Evolutionary conservation across 371 early-diverging fungal genomes (phyloP), one percentile per base, ranked within the genome.

Genomic region (Mortierella sp.): DNA sequence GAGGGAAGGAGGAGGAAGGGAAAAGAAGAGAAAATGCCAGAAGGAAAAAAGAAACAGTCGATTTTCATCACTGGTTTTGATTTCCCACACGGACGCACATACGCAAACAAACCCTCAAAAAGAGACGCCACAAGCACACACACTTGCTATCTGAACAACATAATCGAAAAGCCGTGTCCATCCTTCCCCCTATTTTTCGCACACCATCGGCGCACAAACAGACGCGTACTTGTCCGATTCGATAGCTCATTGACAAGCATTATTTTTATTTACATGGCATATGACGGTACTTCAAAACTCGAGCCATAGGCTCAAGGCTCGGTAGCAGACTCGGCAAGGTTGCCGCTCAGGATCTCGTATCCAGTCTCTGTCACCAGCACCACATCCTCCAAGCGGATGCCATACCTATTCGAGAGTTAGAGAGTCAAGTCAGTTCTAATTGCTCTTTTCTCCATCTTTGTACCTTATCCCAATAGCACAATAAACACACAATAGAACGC

Each of bases 311-410:
- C 16, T 81, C 79, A 88, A 43, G 89, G 86, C 29, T 87, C 84
- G 82, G 87, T 87, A 1, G 89, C 85, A 63, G 87, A 86, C 50
- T 85, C 68, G 41, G 91, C 90, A 3, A 91, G 74, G 10, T 88
- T 87, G 19, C 79, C 78, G 14, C 90, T 90, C 64, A 92, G 68
- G 40, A 89, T 75, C 68, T 91, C 92, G 37, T 88, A 77, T 37
- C 86, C 86, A 34, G 43, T 55, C 70, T 89, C 77, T 22, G 87
- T 86, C 31, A 92, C 90, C n/a, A 91, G 83, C n/a, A 89, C 89
- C 41, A 89, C 87, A 66, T 92, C 92, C 74, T 92, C 92, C 47
- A 92, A 73, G 5, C 92, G 86, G 71, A 92, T 89, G 64, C 92
- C 92, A 68, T 87, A 75, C 43, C 79, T 79, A 64, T 84, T n/a